These are phyloP conservation scores for Suhomyces chickasaworum DNA, from an alignment of 1,139 yeast genomes.

Conservation along the genomic window DNA sequence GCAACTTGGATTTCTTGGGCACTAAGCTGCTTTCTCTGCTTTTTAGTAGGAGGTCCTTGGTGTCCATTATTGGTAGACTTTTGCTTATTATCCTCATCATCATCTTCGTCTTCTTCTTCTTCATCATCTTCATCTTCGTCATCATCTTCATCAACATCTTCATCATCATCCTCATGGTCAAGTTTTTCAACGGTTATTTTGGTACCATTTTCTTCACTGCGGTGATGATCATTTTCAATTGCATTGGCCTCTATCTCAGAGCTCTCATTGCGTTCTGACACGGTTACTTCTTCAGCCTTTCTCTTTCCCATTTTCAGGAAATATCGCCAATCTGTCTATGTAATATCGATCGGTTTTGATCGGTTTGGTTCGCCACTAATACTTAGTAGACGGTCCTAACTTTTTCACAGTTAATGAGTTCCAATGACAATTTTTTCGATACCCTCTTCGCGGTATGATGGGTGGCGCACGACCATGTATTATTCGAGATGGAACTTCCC, in stretches of 20 bases:
- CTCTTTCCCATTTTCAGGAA: slow-evolving; percentile 33
- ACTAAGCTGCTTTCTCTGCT: slow-evolving; percentile 48
- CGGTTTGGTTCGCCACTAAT: slow-evolving; percentile 2
- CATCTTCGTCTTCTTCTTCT: slow-evolving; percentile 18
- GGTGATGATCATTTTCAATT: not conserved
- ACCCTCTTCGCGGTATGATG: slow-evolving; percentile 9
- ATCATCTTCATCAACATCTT: slow-evolving; percentile 19
- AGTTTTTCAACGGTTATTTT: not conserved
- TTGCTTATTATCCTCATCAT: slow-evolving; percentile 17
- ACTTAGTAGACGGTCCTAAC: slow-evolving; percentile 8
- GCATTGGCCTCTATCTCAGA: not conserved
- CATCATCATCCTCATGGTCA: slow-evolving; percentile 5
- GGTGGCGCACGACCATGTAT: slow-evolving; percentile 8
- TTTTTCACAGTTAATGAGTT: not conserved
- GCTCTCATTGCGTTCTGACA: slow-evolving; percentile 2
- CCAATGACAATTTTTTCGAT: slow-evolving; percentile 12
- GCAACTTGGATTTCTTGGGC: slow-evolving; percentile 91
- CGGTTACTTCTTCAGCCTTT: slow-evolving; percentile 24
- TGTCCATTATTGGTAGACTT: slow-evolving; percentile 15
- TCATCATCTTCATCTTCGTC: slow-evolving; percentile 18
- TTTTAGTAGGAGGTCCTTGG: slow-evolving; percentile 30
- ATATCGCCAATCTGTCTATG: not conserved
- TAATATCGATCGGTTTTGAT: not conserved
- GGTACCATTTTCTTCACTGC: not conserved
- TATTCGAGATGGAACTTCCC: not conserved